Evolutionary conservation across 768 basidiomycete species (phyloP).

Genomic region (Trametes sanguinea): DNA sequence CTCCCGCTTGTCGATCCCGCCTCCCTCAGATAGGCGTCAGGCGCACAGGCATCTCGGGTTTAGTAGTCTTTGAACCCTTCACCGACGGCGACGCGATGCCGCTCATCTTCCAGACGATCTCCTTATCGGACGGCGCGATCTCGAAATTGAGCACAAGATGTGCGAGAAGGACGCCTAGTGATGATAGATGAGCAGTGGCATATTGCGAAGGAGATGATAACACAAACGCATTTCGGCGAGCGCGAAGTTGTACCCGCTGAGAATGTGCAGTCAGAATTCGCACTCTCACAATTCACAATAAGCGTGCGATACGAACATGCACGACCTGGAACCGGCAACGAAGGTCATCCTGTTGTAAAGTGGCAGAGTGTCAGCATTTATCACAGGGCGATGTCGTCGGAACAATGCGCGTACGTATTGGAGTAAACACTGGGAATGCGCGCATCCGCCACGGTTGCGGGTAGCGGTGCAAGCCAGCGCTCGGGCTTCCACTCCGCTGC

Average conservation of each 20-base stretch:
- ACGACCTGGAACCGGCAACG: constrained; percentile 4
- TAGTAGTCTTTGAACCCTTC: constrained; percentile 3
- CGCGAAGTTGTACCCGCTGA: constrained; percentile 14
- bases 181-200: not conserved
- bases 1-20: not conserved
- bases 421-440: constrained; percentile 9
- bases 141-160: constrained; percentile 7
- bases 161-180: constrained; percentile 2
- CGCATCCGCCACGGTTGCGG: constrained; percentile 7
- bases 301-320: not conserved
- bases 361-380: not conserved
- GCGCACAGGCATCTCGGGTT: constrained; percentile 10
- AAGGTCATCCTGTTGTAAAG: constrained; percentile 4
- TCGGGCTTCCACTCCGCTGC: constrained; percentile 16
- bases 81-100: constrained; percentile 12
- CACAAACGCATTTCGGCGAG: constrained; percentile 4
- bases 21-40: not conserved
- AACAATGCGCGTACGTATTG: constrained; percentile 1
- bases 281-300: not conserved
- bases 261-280: not conserved
- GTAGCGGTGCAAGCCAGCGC: constrained; percentile 15
- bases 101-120: constrained; percentile 16
- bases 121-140: constrained; percentile 10
- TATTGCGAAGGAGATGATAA: too few species aligned
- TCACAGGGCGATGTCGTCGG: too few species aligned